Base-by-base conservation (phyloP, 306 rosid genomes). In the Cucurbita ficifolia region DNA sequence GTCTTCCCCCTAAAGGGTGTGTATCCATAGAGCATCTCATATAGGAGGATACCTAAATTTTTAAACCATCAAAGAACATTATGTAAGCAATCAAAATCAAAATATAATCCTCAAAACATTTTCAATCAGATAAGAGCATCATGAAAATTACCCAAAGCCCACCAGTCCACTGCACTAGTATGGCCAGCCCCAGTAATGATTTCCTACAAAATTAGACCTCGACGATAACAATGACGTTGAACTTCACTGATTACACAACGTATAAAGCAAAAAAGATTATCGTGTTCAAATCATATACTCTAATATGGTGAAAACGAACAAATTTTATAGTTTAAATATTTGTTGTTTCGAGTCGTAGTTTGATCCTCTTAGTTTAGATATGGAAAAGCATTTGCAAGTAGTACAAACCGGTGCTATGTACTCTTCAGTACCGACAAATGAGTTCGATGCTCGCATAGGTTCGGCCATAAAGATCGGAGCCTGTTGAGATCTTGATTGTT, bases 151-250 rank as follows among this genome's bases (percentile, higher is more conserved):
- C 99, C 99, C 63, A 94, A 87, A 78, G 99, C 97, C 99, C 99
- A 94, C 99, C 99, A 94, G 82, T 94, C 99, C 74, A 94, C 99
- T 29, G 96, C 99, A 85, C 99, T 91, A 17, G 90, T 85, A 82
- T 94, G 99, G 48, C 99, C 97, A 52, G 91, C 89, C 79, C 97
- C 99, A 59, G 88, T 84, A 70, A 94, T 89, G 80, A 91, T 94
- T 91, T 94, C 99, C 99, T 94, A 90, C 79, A 86, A 75, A 56
- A 62, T 38, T 62, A 43, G 49, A 59, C 65, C 13, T 59, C 65
- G 0, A 29, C n/a, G 19, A n/a, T 7, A 29, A 54, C 59, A 54
- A 54, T 4, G 8, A 5, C 18, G 16, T 57, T 8, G 13, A 58
- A 58, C 64, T 11, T 10, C n/a, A 22, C 33, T 33, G 16, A 14